Evolutionary conservation across 495 filamentous ascomycete genomes (phyloP), one percentile per base, ranked within the genome.

Genomic region (Penicillium turbatum): DNA sequence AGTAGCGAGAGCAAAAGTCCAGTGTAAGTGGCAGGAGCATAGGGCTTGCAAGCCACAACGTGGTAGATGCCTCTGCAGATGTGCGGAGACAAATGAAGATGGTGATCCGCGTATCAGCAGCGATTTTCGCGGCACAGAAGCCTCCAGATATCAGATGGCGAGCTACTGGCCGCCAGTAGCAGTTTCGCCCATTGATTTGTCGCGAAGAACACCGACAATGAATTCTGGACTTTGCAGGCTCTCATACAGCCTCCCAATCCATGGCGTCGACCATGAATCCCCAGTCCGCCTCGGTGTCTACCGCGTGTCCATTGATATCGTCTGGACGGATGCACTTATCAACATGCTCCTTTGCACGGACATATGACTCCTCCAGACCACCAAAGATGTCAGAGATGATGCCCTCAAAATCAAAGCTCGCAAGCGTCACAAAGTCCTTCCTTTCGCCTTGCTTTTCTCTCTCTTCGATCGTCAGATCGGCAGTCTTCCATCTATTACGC

Each of bases 401-500:
- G 5, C 67, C 57, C 31, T 83, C 75, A 11, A 86, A 71, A 38
- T 84, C 74, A 61, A 82, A 84, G 15, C 72, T 70, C 45, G 77
- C 73, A 11, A 85, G 63, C 26, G 77, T 72, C 17, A 51, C 38
- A 8, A 56, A 41, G 16, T 46, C 41, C 6, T 57, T 54, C 11
- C 46, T 40, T 26, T 57, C 46, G 2, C 50, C 60, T 10, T 64
- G 63, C 5, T 52, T 19, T 34, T 64, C 62, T 9, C 62, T 60
- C 12, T 78, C 71, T 24, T 76, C 75, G 12, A 51, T 6, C 5
- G 69, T 66, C 51, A 67, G 55, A 53, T 76, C 75, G 0, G 79
- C 82, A 21, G 79, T 78, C 68, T 87, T 87, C 84, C 84, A 87
- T 4, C 80, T 72, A 56, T 87, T 87, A 5, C 84, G 69, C 19